Evolutionary conservation across 441 rosid species (phyloP).

Genomic region (Monsonia emarginata): DNA sequence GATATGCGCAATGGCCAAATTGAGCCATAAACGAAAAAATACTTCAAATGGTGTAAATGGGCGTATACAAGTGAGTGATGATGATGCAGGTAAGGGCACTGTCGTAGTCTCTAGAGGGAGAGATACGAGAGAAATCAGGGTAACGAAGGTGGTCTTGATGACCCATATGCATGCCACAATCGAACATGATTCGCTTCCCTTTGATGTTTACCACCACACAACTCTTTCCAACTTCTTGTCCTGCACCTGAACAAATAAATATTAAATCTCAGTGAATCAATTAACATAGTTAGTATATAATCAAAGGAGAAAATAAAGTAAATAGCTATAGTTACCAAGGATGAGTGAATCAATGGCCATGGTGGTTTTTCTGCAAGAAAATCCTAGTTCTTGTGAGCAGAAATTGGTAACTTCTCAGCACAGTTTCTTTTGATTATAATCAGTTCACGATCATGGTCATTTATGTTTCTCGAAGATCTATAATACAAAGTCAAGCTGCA

Average conservation of each 20-base stretch:
- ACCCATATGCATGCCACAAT: slow-evolving; percentile 98
- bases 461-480: too few species aligned
- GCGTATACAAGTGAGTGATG: slow-evolving; percentile 71
- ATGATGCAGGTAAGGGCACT: slow-evolving; percentile 50
- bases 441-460: too few species aligned
- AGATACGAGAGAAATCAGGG: slow-evolving; percentile 72
- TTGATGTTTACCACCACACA: slow-evolving; percentile 75
- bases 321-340: slow-evolving; percentile 42
- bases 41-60: not conserved
- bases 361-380: too few species aligned
- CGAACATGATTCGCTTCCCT: slow-evolving; percentile 82
- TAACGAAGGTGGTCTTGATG: slow-evolving; percentile 63
- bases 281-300: too few species aligned
- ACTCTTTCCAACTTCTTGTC: slow-evolving; percentile 94
- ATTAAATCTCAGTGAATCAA: not conserved
- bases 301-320: too few species aligned
- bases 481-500: too few species aligned
- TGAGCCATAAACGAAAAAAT: not conserved
- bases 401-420: too few species aligned
- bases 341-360: slow-evolving; percentile 65
- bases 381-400: too few species aligned
- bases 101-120: slow-evolving; percentile 48
- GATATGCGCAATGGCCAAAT: not conserved
- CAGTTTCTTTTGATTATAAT: too few species aligned
- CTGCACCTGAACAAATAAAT: slow-evolving; percentile 47